Conservation (phyloP, 73 alveolate genomes). For the Tetrahymena elliotti region DNA sequence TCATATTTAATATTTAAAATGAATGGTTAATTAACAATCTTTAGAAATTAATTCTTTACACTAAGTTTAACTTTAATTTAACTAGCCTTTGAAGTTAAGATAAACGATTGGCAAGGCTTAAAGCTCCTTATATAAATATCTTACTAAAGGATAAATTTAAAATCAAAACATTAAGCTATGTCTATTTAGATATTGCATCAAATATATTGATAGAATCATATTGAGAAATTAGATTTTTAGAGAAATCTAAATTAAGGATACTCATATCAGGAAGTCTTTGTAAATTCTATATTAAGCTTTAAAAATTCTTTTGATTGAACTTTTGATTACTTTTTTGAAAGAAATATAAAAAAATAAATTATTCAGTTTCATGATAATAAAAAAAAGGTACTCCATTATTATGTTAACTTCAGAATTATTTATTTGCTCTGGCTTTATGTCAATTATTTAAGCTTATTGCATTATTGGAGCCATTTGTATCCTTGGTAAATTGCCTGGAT, state of each 20-base stretch:
- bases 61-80: not conserved
- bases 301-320: not conserved
- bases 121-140: not conserved
- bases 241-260: not conserved
- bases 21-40: too few relatives aligned
- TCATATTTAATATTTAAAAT: too few relatives aligned
- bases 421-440: not conserved
- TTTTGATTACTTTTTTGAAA: not conserved
- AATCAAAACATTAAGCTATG: not conserved
- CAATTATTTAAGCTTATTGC: not conserved
- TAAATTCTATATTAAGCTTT: not conserved
- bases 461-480: not conserved
- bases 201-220: not conserved
- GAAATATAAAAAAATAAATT: not conserved
- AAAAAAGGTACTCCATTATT: not conserved
- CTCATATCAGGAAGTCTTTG: not conserved
- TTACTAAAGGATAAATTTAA: not conserved
- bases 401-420: not conserved
- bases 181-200: not conserved
- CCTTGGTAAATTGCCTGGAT: not conserved
- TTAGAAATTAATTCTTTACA: not conserved
- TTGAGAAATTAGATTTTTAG: not conserved
- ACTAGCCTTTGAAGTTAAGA: not conserved
- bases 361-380: not conserved
- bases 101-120: not conserved